Conservation (phyloP, 176 grass and related monocot genomes). For the Triticum dicoccoides region DNA sequence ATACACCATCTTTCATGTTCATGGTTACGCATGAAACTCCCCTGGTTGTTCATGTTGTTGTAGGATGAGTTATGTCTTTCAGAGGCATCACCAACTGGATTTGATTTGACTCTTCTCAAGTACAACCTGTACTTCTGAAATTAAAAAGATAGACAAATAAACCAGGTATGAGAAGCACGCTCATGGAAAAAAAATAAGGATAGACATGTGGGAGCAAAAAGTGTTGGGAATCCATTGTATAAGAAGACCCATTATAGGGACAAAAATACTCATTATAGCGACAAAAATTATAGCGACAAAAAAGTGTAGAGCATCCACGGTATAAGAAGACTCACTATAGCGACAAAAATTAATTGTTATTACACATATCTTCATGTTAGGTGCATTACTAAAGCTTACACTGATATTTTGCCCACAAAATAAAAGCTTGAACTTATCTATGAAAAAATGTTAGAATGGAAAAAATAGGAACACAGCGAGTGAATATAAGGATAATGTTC, state of each 20-base stretch:
- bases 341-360: not conserved
- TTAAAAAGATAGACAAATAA: not conserved
- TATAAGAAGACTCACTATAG: not conserved
- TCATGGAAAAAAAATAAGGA: not conserved
- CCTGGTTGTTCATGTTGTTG: not conserved
- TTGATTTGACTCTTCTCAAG: slow-evolving; percentile 30
- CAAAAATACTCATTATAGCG: not conserved
- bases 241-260: not conserved
- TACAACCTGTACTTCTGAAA: slow-evolving; percentile 69
- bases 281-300: not conserved
- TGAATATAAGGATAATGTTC: not conserved
- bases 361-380: not conserved
- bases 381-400: not conserved
- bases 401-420: not conserved
- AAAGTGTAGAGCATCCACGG: not conserved
- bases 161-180: slow-evolving; percentile 7
- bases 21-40: slow-evolving; percentile 23
- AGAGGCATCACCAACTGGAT: not conserved
- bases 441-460: not conserved
- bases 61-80: not conserved
- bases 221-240: not conserved
- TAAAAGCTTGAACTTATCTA: not conserved
- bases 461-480: not conserved
- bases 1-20: slow-evolving; percentile 8
- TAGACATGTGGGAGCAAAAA: not conserved